Conservation (phyloP, 257 asterid genomes). For the Nicotiana tomentosiformis region DNA sequence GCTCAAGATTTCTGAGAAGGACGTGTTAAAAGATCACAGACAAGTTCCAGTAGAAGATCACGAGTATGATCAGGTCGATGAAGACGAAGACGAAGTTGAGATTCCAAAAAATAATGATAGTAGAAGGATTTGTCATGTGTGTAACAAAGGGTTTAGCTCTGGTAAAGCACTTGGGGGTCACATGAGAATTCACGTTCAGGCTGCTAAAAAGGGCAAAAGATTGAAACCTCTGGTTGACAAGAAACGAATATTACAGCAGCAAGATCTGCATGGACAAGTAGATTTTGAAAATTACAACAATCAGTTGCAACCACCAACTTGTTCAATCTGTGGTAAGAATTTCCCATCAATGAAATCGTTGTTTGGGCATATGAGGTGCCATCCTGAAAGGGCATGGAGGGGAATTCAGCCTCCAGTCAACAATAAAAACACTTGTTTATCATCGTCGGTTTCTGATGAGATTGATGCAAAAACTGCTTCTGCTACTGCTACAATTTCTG, state of each 20-base stretch:
- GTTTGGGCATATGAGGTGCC: conserved; percentile 65
- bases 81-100: neutral
- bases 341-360: conserved; percentile 48
- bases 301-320: conserved; percentile 16
- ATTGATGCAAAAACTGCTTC: neutral
- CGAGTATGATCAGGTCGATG: neutral
- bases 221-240: conserved; percentile 4
- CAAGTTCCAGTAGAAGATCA: neutral
- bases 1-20: conserved; percentile 22
- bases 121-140: conserved; percentile 39
- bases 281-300: neutral
- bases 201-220: conserved; percentile 4
- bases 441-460: neutral
- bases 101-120: neutral
- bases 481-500: neutral
- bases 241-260: conserved; percentile 6
- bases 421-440: conserved; percentile 6
- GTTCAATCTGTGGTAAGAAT: conserved; percentile 34
- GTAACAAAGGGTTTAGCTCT: conserved; percentile 43
- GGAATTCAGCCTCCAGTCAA: conserved; percentile 37
- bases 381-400: conserved; percentile 56
- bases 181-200: conserved; percentile 56
- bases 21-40: neutral
- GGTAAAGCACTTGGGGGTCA: conserved; percentile 89
- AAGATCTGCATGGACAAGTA: neutral